Conservation (phyloP, 192 early-diverging fungal species). For the Podila epicladia region DNA sequence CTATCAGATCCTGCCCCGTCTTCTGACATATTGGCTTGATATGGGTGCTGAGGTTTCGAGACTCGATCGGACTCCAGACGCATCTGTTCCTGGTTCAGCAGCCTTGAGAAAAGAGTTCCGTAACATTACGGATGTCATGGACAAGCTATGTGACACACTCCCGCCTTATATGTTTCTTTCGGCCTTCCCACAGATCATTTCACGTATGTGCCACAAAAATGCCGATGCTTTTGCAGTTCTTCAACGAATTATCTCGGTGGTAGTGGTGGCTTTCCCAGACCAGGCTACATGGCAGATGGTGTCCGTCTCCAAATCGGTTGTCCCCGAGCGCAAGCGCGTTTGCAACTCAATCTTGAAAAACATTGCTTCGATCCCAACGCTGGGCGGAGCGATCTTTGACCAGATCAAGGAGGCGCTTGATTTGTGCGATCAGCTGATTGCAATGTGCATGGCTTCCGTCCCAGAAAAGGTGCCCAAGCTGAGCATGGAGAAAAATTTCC, state of each 20-base stretch:
- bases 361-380: conserved; percentile 48
- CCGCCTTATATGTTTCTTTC: conserved; percentile 64
- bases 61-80: too few relatives aligned
- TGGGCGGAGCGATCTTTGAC: conserved; percentile 55
- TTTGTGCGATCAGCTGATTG: conserved; percentile 76
- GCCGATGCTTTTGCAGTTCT: conserved; percentile 70
- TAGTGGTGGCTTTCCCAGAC: conserved; percentile 79
- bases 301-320: conserved; percentile 75
- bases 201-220: conserved; percentile 83
- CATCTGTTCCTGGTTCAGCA: too few relatives aligned
- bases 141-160: conserved; percentile 52
- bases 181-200: conserved; percentile 88
- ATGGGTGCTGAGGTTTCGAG: conserved; percentile 55
- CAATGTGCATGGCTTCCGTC: conserved; percentile 33
- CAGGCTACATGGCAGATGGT: conserved; percentile 92
- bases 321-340: conserved; percentile 66
- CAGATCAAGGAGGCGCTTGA: conserved; percentile 81
- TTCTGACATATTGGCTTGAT: conserved; percentile 89
- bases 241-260: conserved; percentile 73
- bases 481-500: conserved; percentile 73
- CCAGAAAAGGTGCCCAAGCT: conserved; percentile 66
- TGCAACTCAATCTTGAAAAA: conserved; percentile 74
- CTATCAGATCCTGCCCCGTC: conserved; percentile 84
- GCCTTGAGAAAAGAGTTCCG: conserved; percentile 45
- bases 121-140: conserved; percentile 59